phyloP scores from a whole-genome alignment of 1,139 yeast species.

The Kluyveromyces sp. region DNA sequence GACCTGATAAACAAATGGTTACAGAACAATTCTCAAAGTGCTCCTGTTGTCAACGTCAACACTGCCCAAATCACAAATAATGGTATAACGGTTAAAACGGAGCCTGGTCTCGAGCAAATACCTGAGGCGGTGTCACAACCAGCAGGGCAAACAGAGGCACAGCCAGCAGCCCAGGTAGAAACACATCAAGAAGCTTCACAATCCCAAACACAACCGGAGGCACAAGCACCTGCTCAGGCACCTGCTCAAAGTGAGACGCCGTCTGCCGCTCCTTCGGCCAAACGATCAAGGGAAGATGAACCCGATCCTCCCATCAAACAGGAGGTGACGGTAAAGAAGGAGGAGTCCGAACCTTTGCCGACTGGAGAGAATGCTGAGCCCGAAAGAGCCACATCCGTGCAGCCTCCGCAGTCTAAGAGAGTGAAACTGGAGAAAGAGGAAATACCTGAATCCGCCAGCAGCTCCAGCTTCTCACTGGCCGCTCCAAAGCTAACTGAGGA shows the following conservation, averaged over 20 bases:
- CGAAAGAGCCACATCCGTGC: not conserved
- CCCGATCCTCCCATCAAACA: not conserved
- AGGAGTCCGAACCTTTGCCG: constrained; percentile 4
- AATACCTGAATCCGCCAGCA: not conserved
- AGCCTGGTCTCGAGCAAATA: too few species aligned
- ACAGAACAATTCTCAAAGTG: constrained; percentile 9
- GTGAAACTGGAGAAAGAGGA: not conserved
- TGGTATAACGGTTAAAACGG: too few species aligned
- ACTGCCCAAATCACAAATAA: not conserved
- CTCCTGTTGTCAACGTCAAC: not conserved
- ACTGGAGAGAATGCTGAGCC: not conserved
- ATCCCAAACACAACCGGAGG: too few species aligned
- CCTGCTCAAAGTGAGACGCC: constrained; percentile 11
- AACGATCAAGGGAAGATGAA: constrained; percentile 8
- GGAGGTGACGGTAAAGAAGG: constrained; percentile 8
- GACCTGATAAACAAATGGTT: constrained; percentile 33
- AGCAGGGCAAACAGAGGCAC: constrained; percentile 8
- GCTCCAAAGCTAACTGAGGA: constrained; percentile 21
- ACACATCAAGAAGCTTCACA: too few species aligned
- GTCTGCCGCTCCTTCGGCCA: constrained; percentile 11
- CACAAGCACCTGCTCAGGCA: constrained; percentile 4
- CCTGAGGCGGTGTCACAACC: too few species aligned
- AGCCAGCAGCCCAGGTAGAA: not conserved
- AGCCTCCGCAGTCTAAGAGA: not conserved
- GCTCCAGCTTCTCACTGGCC: constrained; percentile 11